Conservation (phyloP, 2,329 filamentous ascomycete species). For the Calcarisporium arbuscula region DNA sequence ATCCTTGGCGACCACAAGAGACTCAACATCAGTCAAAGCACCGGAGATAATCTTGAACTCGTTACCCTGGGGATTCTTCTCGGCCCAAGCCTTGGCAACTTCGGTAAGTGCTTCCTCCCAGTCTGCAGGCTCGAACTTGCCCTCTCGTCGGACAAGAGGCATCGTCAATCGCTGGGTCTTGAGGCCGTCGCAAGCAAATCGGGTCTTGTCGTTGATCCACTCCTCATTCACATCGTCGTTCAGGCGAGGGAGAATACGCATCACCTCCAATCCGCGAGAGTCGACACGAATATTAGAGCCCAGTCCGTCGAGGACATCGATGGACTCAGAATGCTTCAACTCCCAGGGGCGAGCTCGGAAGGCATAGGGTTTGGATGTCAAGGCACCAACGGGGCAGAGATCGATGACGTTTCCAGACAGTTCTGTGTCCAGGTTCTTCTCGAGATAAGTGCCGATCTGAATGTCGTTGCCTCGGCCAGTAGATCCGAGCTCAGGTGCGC, state of each 20-base stretch:
- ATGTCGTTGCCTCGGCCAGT: slow-evolving; percentile 94
- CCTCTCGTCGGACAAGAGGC: slow-evolving; percentile 78
- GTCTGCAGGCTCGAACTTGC: slow-evolving; percentile 84
- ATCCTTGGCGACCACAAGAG: slow-evolving; percentile 94
- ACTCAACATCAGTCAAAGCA: slow-evolving; percentile 85
- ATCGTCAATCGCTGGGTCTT: slow-evolving; percentile 95
- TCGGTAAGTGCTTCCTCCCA: slow-evolving; percentile 95
- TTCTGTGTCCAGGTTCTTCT: slow-evolving; percentile 88
- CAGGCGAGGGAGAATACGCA: slow-evolving; percentile 85
- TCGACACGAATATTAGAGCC: slow-evolving; percentile 95
- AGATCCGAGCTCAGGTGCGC: slow-evolving; percentile 90
- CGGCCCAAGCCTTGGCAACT: slow-evolving; percentile 73
- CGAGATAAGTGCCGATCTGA: slow-evolving; percentile 96
- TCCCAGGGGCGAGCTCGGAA: slow-evolving; percentile 98
- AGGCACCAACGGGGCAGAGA: slow-evolving; percentile 91
- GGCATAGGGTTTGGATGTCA: slow-evolving; percentile 95
- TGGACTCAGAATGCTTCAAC: slow-evolving; percentile 88
- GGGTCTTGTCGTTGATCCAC: slow-evolving; percentile 98
- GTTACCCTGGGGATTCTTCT: slow-evolving; percentile 75
- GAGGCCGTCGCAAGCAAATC: slow-evolving; percentile 92
- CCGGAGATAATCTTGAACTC: slow-evolving; percentile 96
- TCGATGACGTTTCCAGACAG: slow-evolving; percentile 97
- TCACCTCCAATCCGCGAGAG: slow-evolving; percentile 87
- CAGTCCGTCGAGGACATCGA: slow-evolving; percentile 88
- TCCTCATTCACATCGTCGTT: slow-evolving; percentile 99